phyloP scores from a whole-genome alignment of 345 rosid genomes.

The Hypericum perforatum region DNA sequence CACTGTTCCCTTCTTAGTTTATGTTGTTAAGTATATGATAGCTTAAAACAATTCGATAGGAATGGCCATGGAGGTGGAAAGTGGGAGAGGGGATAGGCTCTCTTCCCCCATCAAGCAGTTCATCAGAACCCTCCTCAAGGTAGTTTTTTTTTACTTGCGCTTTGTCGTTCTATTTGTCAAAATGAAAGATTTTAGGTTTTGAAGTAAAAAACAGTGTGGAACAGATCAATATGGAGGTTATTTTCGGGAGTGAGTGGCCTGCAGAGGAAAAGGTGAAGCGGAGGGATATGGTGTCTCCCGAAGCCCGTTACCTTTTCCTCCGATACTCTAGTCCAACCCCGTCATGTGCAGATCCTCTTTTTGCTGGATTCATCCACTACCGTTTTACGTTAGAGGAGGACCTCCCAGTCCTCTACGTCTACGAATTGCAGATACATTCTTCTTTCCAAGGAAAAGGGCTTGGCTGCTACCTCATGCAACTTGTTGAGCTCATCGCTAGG shows the following conservation, averaged over 20 bases:
- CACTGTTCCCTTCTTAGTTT: too few relatives aligned
- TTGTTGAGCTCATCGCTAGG: constrained; percentile 68
- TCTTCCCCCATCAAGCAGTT: constrained; percentile 40
- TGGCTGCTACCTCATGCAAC: constrained; percentile 77
- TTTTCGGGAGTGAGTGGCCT: constrained; percentile 64
- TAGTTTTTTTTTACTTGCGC: constrained; percentile 6
- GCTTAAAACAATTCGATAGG: constrained; percentile 4
- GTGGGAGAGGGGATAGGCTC: constrained; percentile 62
- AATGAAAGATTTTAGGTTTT: background rate
- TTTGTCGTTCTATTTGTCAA: background rate
- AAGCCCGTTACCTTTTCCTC: constrained; percentile 62
- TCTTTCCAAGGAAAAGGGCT: constrained; percentile 64
- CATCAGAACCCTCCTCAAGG: constrained; percentile 58
- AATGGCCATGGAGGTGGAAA: constrained; percentile 56
- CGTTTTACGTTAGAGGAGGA: constrained; percentile 82
- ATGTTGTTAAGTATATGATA: too few relatives aligned
- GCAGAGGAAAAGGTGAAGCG: constrained; percentile 67
- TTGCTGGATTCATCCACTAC: constrained; percentile 71
- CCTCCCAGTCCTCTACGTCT: constrained; percentile 70
- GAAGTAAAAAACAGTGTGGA: background rate
- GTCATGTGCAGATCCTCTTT: constrained; percentile 11
- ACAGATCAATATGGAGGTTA: constrained; percentile 71
- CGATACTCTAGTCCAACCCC: constrained; percentile 16
- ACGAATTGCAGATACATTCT: constrained; percentile 75
- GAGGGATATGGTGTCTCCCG: constrained; percentile 65